Evolutionary conservation across 345 rosid species (phyloP).

Genomic region (Clausena lansium): DNA sequence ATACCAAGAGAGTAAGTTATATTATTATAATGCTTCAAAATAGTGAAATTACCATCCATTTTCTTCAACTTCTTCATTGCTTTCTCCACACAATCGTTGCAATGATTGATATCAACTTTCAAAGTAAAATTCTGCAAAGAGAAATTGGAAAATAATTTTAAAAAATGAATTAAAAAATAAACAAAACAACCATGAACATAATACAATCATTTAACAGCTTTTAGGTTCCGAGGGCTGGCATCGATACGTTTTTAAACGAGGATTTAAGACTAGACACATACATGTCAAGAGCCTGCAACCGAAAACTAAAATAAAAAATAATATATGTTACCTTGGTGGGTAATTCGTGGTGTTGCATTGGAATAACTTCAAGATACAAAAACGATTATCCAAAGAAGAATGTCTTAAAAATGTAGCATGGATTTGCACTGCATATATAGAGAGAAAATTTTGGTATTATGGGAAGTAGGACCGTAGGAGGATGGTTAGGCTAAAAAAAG

Average conservation of each 20-base stretch:
- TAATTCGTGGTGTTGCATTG: background rate
- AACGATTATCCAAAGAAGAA: background rate
- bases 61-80: slow-evolving; percentile 1
- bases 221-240: too few species aligned
- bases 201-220: background rate
- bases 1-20: too few species aligned
- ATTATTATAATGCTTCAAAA: background rate
- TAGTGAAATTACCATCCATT: background rate
- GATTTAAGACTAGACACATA: too few species aligned
- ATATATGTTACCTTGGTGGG: background rate
- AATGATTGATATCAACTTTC: slow-evolving; percentile 5
- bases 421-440: background rate
- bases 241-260: too few species aligned
- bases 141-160: background rate
- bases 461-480: background rate
- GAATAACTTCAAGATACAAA: background rate
- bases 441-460: background rate
- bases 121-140: background rate
- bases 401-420: background rate
- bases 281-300: too few species aligned
- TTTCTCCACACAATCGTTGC: background rate
- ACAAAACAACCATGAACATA: background rate
- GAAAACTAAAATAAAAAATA: too few species aligned
- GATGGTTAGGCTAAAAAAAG: background rate
- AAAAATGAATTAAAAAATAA: background rate